Evolutionary conservation across 1,139 yeast species (phyloP).

Genomic region (Citeromyces hawaiiensis): DNA sequence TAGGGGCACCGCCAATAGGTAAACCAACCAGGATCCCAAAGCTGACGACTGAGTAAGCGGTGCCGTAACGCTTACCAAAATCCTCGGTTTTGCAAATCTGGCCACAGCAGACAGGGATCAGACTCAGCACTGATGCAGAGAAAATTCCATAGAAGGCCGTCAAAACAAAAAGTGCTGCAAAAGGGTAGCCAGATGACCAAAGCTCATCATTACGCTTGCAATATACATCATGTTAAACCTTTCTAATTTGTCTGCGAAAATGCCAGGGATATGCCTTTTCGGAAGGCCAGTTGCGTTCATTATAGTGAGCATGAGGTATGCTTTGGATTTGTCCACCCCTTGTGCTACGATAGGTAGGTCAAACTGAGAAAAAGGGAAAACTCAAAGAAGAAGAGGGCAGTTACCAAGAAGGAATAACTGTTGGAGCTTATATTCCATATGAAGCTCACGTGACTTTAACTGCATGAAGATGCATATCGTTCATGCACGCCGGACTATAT

Average conservation of each 20-base stretch:
- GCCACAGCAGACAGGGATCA: constrained; percentile 32
- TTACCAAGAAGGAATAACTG: constrained; percentile 24
- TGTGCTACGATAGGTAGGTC: constrained; percentile 38
- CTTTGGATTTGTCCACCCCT: constrained; percentile 33
- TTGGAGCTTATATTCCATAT: no score
- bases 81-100: constrained; percentile 29
- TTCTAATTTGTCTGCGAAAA: constrained; percentile 40
- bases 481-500: no score
- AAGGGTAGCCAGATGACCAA: constrained; percentile 35
- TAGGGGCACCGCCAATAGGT: constrained; percentile 34
- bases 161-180: constrained; percentile 26
- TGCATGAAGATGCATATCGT: no score
- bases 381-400: constrained; percentile 36
- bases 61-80: constrained; percentile 30
- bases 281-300: constrained; percentile 41
- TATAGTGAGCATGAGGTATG: constrained; percentile 37
- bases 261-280: constrained; percentile 44
- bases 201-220: constrained; percentile 27
- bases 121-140: constrained; percentile 29
- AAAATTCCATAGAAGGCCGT: constrained; percentile 36
- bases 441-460: no score
- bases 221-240: constrained; percentile 40
- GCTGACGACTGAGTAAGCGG: constrained; percentile 24
- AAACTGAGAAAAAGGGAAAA: constrained; percentile 34
- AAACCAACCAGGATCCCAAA: constrained; percentile 25